Conservation (phyloP, 116 monocot species). For the Dioscorea cayenensis region DNA sequence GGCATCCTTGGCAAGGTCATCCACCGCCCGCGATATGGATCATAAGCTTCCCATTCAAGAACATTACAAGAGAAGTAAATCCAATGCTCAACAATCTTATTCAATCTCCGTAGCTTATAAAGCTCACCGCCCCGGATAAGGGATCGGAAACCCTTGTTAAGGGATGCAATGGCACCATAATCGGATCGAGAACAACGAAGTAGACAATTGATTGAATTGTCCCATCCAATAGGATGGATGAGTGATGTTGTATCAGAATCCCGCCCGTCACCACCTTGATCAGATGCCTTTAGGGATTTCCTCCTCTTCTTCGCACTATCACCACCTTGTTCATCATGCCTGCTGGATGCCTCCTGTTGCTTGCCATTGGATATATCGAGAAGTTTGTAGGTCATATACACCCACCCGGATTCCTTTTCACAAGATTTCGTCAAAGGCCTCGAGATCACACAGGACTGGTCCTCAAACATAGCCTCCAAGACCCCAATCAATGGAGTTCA, state of each 20-base stretch:
- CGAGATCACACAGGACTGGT: conserved; percentile 33
- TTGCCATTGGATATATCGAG: conserved; percentile 18
- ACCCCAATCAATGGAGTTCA: background rate
- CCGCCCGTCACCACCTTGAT: conserved; percentile 14
- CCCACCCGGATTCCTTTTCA: conserved; percentile 60
- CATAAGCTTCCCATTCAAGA: conserved; percentile 79
- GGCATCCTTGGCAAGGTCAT: conserved; percentile 77
- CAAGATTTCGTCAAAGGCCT: conserved; percentile 40
- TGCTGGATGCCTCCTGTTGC: conserved; percentile 15
- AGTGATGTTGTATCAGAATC: conserved; percentile 50
- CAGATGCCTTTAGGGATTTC: background rate
- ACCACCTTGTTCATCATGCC: background rate
- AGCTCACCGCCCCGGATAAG: conserved; percentile 65
- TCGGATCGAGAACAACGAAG: conserved; percentile 70
- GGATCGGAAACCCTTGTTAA: conserved; percentile 61
- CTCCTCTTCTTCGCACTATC: conserved; percentile 9
- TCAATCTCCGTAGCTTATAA: conserved; percentile 53
- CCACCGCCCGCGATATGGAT: conserved; percentile 65
- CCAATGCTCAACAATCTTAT: conserved; percentile 68
- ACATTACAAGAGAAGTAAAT: conserved; percentile 84
- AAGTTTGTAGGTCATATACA: conserved; percentile 30
- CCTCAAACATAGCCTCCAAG: conserved; percentile 47
- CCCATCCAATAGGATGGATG: conserved; percentile 62
- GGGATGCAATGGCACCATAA: conserved; percentile 62
- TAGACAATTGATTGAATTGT: conserved; percentile 75